phyloP scores from a whole-genome alignment of 2,329 filamentous ascomycete genomes.

The Colletotrichum sublineola region DNA sequence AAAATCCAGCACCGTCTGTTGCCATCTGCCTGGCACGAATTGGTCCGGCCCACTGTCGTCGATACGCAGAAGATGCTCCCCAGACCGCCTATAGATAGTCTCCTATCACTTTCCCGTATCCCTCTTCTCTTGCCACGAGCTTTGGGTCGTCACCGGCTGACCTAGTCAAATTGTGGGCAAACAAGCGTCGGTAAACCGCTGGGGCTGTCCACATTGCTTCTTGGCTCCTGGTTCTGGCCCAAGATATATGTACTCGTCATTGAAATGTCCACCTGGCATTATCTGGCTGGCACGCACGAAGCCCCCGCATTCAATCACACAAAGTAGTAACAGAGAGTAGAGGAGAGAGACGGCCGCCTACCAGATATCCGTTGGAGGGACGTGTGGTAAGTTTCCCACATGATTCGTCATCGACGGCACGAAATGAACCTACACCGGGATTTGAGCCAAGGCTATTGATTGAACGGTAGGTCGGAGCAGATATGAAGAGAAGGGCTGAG shows the following conservation, averaged over 20 bases:
- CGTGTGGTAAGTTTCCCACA: neutral
- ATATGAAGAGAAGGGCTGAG: neutral
- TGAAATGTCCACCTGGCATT: neutral
- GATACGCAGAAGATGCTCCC: neutral
- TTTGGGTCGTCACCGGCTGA: neutral
- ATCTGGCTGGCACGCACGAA: no score
- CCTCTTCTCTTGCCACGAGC: neutral
- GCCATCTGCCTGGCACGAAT: neutral
- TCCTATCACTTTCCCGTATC: no score
- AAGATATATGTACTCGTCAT: no score
- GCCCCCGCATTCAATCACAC: neutral
- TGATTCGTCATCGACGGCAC: neutral
- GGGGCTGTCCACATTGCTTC: neutral
- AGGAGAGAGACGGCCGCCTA: neutral
- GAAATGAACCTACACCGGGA: neutral
- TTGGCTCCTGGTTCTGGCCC: neutral
- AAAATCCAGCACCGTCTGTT: neutral
- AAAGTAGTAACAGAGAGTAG: neutral
- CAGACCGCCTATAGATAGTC: neutral
- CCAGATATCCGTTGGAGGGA: neutral
- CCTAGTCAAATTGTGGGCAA: neutral
- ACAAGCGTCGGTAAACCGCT: neutral
- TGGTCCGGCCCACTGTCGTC: neutral
- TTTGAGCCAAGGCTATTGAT: neutral
- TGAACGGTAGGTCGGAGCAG: no score